Percentiles rank a stretch among this genome's conserved stretches.
These are phyloP conservation scores for Lignosus rhinocerotis DNA, from an alignment of 1,284 basidiomycete genomes.

Conservation along the genomic window DNA sequence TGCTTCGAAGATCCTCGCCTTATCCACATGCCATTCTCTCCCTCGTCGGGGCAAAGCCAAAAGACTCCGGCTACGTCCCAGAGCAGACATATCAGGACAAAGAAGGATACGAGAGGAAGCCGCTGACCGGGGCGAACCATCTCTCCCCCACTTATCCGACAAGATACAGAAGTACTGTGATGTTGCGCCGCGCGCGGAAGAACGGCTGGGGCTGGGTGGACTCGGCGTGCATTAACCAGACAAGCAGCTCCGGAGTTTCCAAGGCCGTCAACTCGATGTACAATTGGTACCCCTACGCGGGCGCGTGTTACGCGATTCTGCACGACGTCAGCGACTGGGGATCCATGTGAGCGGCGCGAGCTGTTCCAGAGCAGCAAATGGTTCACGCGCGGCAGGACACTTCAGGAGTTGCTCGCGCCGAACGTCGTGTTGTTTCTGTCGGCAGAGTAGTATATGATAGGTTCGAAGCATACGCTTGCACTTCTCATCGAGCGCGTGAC, in stretches of 20 bases:
- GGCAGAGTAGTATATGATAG: background rate
- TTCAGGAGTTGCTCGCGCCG: constrained; percentile 2
- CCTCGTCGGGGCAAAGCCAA: constrained; percentile 7
- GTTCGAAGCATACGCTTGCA: constrained; percentile 9
- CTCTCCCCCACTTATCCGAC: constrained; percentile 1
- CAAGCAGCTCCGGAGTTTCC: constrained; percentile 16
- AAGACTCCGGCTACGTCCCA: background rate
- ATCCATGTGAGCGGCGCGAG: background rate
- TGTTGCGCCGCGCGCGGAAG: constrained; percentile 1
- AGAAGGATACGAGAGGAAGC: background rate
- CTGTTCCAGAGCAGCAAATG: constrained; percentile 8
- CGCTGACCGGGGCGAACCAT: background rate
- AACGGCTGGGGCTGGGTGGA: constrained; percentile 12
- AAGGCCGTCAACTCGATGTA: constrained; percentile 20
- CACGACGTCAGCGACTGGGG: constrained; percentile 5
- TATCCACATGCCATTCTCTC: constrained; percentile 12
- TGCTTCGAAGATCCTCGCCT: background rate
- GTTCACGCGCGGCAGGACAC: constrained; percentile 3
- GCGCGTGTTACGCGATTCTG: constrained; percentile 12
- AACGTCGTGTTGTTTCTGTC: background rate
- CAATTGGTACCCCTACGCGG: constrained; percentile 11
- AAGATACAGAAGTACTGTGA: constrained; percentile 9
- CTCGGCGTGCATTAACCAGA: constrained; percentile 14
- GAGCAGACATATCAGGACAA: constrained; percentile 5
- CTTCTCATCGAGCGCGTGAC: constrained; percentile 1